These are phyloP conservation scores for Meira miltonrushii DNA, from an alignment of 1,284 basidiomycete genomes.

Conservation along the genomic window DNA sequence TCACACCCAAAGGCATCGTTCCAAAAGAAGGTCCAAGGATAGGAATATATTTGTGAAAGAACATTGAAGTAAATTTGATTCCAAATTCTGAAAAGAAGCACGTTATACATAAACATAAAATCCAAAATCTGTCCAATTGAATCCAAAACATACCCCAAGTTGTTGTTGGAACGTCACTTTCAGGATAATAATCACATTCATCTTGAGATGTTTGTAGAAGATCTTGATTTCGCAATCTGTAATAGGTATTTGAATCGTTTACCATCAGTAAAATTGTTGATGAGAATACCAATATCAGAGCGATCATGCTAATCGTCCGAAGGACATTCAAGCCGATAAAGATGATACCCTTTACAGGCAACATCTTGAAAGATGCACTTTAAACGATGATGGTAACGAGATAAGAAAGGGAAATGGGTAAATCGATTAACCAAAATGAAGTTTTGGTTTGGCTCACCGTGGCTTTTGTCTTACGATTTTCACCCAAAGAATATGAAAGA, in stretches of 20 bases:
- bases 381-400: too few species aligned
- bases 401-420: too few species aligned
- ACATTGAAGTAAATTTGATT: neutral
- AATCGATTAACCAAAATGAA: too few species aligned
- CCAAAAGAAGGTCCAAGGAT: conserved; percentile 34
- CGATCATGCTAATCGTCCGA: conserved; percentile 24
- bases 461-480: too few species aligned
- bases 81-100: conserved; percentile 6
- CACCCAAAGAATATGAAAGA: too few species aligned
- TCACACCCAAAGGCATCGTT: conserved; percentile 24
- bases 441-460: too few species aligned
- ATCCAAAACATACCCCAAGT: conserved; percentile 39
- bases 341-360: conserved; percentile 12
- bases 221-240: neutral
- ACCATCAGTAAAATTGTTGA: conserved; percentile 25
- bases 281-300: conserved; percentile 23
- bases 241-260: neutral
- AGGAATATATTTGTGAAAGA: conserved; percentile 19
- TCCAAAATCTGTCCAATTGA: conserved; percentile 26
- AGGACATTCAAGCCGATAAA: conserved; percentile 30
- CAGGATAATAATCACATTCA: conserved; percentile 21
- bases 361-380: conserved; percentile 1
- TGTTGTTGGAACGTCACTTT: conserved; percentile 32
- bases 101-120: conserved; percentile 16
- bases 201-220: conserved; percentile 18